phyloP scores from a whole-genome alignment of 2,329 filamentous ascomycete genomes.

The Aspergillus sp. region DNA sequence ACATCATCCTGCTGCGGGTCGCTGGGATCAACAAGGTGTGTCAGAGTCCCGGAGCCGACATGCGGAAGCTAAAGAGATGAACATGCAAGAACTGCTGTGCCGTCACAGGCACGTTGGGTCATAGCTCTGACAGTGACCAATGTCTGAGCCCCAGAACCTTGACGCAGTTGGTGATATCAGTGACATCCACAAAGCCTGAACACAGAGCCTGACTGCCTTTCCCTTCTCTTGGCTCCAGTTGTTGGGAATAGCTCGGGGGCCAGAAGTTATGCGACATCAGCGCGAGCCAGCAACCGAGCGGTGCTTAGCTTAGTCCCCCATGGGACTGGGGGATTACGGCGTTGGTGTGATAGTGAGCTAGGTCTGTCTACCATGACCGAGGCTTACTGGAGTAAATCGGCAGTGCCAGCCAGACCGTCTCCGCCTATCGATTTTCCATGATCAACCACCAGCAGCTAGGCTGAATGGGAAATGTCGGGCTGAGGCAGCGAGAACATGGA shows the following conservation, averaged over 20 bases:
- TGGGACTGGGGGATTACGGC: neutral
- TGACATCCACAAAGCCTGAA: neutral
- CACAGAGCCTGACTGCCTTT: neutral
- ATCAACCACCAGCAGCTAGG: conserved; percentile 2
- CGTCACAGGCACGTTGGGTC: conserved; percentile 22
- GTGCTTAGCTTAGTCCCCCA: neutral
- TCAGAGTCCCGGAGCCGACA: conserved; percentile 6
- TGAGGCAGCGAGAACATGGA: neutral
- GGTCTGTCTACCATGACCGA: conserved; percentile 8
- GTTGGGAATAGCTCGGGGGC: neutral
- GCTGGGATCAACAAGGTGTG: conserved; percentile 16
- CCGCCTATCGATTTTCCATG: conserved; percentile 25
- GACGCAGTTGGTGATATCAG: conserved; percentile 34
- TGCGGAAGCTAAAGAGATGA: conserved; percentile 15
- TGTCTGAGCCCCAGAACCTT: conserved; percentile 18
- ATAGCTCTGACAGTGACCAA: conserved; percentile 19
- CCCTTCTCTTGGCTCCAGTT: neutral
- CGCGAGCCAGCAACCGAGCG: neutral
- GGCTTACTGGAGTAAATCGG: conserved; percentile 10
- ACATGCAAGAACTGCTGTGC: conserved; percentile 27
- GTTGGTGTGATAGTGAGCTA: conserved; percentile 17
- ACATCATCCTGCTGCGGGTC: conserved; percentile 14
- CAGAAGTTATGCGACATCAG: neutral
- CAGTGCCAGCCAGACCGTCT: conserved; percentile 16
- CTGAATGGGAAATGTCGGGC: conserved; percentile 9